Evolutionary conservation across 345 rosid species (phyloP).

Genomic region (Eucalyptus dawsonii): DNA sequence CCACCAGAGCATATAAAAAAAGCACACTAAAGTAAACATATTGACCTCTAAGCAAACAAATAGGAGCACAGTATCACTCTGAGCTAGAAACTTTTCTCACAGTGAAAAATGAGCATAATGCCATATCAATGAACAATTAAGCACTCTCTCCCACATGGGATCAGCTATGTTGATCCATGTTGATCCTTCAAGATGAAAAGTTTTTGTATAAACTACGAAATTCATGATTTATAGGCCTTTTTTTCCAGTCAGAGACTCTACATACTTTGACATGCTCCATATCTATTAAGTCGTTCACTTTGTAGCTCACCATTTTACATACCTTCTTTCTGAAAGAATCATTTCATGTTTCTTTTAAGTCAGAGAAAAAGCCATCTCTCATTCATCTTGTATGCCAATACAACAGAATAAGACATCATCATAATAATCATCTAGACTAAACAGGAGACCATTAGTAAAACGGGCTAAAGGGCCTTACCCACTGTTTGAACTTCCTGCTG

Average conservation of each 20-base stretch:
- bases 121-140: not conserved
- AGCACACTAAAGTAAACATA: not conserved
- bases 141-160: not conserved
- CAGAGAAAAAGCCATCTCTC: not conserved
- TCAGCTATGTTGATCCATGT: not conserved
- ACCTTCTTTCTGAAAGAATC: not conserved
- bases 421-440: not conserved
- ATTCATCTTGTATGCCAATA: not conserved
- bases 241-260: not conserved
- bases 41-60: not conserved
- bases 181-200: not conserved
- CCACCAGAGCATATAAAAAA: not conserved
- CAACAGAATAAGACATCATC: not conserved
- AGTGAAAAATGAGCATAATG: not conserved
- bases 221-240: not conserved
- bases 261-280: not conserved
- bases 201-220: not conserved
- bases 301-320: not conserved
- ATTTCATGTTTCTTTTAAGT: not conserved
- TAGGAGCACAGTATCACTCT: not conserved
- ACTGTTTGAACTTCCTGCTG: constrained; percentile 11
- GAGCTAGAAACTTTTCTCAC: not conserved
- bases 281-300: not conserved
- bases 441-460: not conserved
- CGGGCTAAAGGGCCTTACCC: constrained; percentile 16